These are phyloP conservation scores for Hysterangium stoloniferum DNA, from an alignment of 768 basidiomycete species.

Conservation along the genomic window DNA sequence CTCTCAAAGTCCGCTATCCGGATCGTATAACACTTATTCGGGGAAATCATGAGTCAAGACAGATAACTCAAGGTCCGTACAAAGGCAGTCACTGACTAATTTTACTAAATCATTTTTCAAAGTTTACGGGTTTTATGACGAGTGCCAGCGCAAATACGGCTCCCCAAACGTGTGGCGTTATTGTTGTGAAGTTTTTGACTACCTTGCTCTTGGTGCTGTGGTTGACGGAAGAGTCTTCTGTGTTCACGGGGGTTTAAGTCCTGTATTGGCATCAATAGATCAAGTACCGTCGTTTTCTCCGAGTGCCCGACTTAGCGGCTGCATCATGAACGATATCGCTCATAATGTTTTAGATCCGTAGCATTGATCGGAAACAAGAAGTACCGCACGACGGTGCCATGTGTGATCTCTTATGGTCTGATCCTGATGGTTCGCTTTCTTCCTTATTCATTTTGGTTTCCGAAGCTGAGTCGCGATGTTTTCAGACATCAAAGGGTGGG, in stretches of 20 bases:
- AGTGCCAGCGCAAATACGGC: constrained; percentile 95
- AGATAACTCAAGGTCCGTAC: constrained; percentile 89
- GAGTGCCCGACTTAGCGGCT: constrained; percentile 1
- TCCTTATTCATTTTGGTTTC: too few species aligned
- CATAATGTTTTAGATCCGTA: constrained; percentile 54
- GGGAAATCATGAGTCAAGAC: constrained; percentile 95
- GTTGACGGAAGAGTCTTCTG: constrained; percentile 98
- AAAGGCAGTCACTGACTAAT: constrained; percentile 15
- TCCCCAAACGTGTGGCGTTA: constrained; percentile 93
- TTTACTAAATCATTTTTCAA: background rate
- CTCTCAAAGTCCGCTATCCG: constrained; percentile 94
- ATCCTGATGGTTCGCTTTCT: constrained; percentile 75
- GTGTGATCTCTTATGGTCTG: constrained; percentile 99
- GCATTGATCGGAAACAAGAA: constrained; percentile 93
- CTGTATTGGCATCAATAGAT: constrained; percentile 78
- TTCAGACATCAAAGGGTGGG: constrained; percentile 88
- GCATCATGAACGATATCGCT: constrained; percentile 21
- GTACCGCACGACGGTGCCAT: constrained; percentile 98
- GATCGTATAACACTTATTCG: constrained; percentile 95
- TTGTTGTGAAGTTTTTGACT: constrained; percentile 99
- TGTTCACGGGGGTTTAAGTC: constrained; percentile 94
- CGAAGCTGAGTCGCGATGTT: background rate
- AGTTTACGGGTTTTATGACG: constrained; percentile 91
- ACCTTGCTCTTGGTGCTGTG: constrained; percentile 87
- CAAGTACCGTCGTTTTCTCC: constrained; percentile 47